A percentile compares a stretch with the other conserved stretches of the same genome.
Conservation (phyloP, 2,329 filamentous ascomycete species). For the Cercospora nicotianae region DNA sequence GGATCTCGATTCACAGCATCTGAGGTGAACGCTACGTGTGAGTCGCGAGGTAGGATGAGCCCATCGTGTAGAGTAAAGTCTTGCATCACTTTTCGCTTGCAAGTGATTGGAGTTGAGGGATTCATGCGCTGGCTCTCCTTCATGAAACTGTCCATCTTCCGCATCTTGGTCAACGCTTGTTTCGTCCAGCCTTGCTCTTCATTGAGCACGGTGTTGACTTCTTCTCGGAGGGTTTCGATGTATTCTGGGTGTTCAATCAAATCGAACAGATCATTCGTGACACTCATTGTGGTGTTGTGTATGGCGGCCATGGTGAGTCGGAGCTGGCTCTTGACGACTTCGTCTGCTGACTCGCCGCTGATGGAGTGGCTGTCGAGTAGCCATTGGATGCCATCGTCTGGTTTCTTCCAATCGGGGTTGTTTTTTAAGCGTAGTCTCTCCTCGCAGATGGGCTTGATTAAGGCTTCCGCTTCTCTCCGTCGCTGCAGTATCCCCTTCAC, state of each 20-base stretch:
- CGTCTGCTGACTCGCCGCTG: constrained; percentile 13
- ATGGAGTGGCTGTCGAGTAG: constrained; percentile 16
- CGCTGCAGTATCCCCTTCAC: constrained; percentile 14
- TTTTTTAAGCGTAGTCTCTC: constrained; percentile 3
- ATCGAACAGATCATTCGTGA: constrained; percentile 21
- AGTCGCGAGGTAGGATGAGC: constrained; percentile 6
- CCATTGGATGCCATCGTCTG: constrained; percentile 22
- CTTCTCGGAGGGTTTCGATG: constrained; percentile 14
- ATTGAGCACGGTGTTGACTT: constrained; percentile 8
- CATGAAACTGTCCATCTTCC: constrained; percentile 22
- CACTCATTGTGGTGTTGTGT: constrained; percentile 22
- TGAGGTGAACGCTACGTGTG: constrained; percentile 15
- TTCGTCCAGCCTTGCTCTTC: constrained; percentile 18
- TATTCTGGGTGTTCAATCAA: constrained; percentile 16
- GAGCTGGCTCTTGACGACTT: constrained; percentile 18
- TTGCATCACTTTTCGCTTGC: constrained; percentile 16
- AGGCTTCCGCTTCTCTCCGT: constrained; percentile 15
- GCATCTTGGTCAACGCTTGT: constrained; percentile 15
- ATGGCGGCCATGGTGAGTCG: constrained; percentile 23
- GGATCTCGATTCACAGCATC: constrained; percentile 19
- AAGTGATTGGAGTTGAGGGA: constrained; percentile 16
- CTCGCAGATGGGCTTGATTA: constrained; percentile 17
- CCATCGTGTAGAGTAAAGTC: constrained; percentile 15
- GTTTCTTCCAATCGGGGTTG: constrained; percentile 12
- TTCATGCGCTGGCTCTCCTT: constrained; percentile 23